Evolutionary conservation across 1,139 yeast species (phyloP), one percentile per base, ranked within the genome.

Genomic region (Hyphopichia khmerensis): DNA sequence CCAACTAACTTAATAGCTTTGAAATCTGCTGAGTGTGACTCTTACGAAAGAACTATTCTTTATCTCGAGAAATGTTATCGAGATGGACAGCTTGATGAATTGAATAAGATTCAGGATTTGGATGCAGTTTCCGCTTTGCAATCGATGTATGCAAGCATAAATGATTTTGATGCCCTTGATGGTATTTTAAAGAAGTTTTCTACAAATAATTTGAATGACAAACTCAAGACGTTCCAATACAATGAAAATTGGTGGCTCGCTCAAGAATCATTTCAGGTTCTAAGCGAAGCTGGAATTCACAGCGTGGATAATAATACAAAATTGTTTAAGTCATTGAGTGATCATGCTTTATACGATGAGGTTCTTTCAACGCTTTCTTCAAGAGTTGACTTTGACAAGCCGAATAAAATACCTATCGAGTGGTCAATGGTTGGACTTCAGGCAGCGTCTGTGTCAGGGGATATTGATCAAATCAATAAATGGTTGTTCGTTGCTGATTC

Each of bases 221-320:
- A 88, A 57, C 75, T 91, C 31, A 69, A 82, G 6, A 87, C 89
- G 43, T 82, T 91, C 47, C 95, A 89, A 52, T 90, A 87, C 50
- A 85, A 88, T 43, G 93, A 89, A 38, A 84, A 84, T 54, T 89
- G 97, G 96, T 77, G 82, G 33, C 75, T 89, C 53, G 96, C 97
- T 0, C 87, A 87, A 48, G 93, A 87, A 48, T 89, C 96, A 34
- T 85, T 89, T 52, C 84, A 84, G 43, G 87, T 86, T 0, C 63
- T 87, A 35, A 79, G 88, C 14, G 74, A 73, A 14, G 53, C 64
- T 14, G 62, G 67, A 18, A 58, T 64, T 26, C 60, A 64, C 43
- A 65, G 60, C 11, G 57, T 62, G 3, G 57, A 63, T 15, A 59
- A 52, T 45, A 67, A 60, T 40, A 68, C 75, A 9, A 69, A 69